Evolutionary conservation across 2,329 filamentous ascomycete genomes (phyloP).

Genomic region (Aspergillus versicolor): DNA sequence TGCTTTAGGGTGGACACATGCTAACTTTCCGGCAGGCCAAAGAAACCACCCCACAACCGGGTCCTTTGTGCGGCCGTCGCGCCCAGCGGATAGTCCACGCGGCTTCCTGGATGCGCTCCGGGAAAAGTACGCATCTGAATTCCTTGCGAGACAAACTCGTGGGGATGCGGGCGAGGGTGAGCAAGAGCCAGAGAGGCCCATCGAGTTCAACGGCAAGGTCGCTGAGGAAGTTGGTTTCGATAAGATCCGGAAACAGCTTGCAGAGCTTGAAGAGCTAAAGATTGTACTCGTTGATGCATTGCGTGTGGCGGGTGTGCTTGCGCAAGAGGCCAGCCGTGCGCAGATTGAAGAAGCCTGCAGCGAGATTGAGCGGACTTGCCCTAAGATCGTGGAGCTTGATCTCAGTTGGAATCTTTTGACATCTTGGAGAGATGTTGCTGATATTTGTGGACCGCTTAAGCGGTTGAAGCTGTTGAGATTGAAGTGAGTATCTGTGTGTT

Average conservation of each 20-base stretch:
- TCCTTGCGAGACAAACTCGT: conserved; percentile 13
- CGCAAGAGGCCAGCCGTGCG: conserved; percentile 21
- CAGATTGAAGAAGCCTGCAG: conserved; percentile 28
- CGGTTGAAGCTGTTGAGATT: conserved; percentile 65
- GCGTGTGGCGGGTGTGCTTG: conserved; percentile 52
- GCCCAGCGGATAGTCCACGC: conserved; percentile 65
- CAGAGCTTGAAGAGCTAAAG: conserved; percentile 71
- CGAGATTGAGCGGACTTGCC: conserved; percentile 58
- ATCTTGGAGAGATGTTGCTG: conserved; percentile 62
- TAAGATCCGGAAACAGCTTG: conserved; percentile 79
- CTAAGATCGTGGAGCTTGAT: conserved; percentile 71
- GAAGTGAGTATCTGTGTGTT: conserved; percentile 57
- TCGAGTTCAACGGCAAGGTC: conserved; percentile 75
- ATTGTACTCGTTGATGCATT: conserved; percentile 80
- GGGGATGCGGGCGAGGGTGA: conserved; percentile 1
- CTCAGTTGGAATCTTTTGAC: conserved; percentile 81
- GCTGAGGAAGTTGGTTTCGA: conserved; percentile 95
- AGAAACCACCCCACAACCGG: conserved; percentile 68
- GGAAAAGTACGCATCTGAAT: conserved; percentile 76
- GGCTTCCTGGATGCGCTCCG: conserved; percentile 78
- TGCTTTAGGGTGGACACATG: not conserved
- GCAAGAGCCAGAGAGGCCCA: conserved; percentile 49
- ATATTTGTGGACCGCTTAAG: conserved; percentile 70
- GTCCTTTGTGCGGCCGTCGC: conserved; percentile 81
- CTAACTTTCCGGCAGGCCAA: conserved; percentile 48